These are phyloP conservation scores for Fraxinus dipetala DNA, from an alignment of 305 asterid species.

Conservation along the genomic window DNA sequence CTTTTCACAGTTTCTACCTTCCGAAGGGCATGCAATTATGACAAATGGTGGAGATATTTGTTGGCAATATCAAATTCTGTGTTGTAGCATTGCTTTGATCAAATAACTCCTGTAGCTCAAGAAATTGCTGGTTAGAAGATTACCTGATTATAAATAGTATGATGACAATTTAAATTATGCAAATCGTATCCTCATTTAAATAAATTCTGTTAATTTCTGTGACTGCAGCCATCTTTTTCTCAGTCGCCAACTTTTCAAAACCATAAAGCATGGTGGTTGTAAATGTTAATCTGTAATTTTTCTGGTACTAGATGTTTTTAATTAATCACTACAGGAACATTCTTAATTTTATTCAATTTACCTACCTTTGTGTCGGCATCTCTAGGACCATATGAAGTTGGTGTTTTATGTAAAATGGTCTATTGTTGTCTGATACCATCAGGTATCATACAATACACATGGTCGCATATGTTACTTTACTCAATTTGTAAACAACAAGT, in stretches of 20 bases:
- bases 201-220: not conserved
- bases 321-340: not conserved
- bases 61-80: constrained; percentile 3
- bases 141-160: not conserved
- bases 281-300: not conserved
- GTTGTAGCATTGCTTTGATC: not conserved
- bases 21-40: not conserved
- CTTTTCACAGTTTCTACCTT: constrained; percentile 7
- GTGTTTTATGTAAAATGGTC: not conserved
- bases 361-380: not conserved
- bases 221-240: not conserved
- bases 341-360: not conserved
- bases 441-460: not conserved
- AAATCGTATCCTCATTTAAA: not conserved
- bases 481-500: not conserved
- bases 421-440: not conserved
- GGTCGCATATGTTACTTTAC: not conserved
- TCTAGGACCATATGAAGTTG: not conserved
- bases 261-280: not conserved
- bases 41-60: not conserved
- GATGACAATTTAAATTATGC: not conserved
- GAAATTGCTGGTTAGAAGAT: not conserved
- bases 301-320: not conserved
- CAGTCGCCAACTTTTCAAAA: not conserved
- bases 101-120: constrained; percentile 5